Base-by-base conservation (phyloP, 2,329 filamentous ascomycete species). In the Colletotrichum lentis region DNA sequence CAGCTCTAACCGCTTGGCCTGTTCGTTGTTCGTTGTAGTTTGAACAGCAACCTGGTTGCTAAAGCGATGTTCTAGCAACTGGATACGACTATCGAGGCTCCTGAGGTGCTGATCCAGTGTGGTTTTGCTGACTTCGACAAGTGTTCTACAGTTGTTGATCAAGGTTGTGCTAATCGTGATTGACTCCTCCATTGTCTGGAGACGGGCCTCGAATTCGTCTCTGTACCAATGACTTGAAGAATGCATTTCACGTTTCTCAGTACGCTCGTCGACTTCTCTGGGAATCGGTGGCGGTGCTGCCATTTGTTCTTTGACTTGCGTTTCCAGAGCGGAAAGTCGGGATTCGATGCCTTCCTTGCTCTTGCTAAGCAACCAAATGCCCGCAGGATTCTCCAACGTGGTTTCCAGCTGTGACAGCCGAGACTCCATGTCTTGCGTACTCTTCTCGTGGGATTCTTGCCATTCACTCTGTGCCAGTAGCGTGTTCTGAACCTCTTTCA, bases 121-220 rank as follows among this genome's bases (percentile, higher is more conserved):
- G 5, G 43, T 55, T 37, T 65, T 64, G 49, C 47, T 65, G 7
- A 50, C 54, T 37, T 65, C 65, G 10, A 68, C 55, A n/a, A 68
- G 24, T 6, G 55, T 65, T 52, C 61, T 68, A 41, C 65, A 65
- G 14, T 59, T 55, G 22, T 55, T 18, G 41, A 68, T 60, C 20
- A 68, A 50, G 24, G 49, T 39, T 18, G 24, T 31, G 2, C 24
- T 65, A 18, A 37, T 44, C 16, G 35, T 24, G 18, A 55, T 37
- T 39, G 43, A 43, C 39, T 59, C 49, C n/a, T 65, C 65, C 31
- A 64, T 60, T 27, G 24, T 60, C 11, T 18, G 5, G 22, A 68
- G 18, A 1, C 65, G 65, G 3, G 35, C 11, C 14, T 50, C 55
- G 10, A 43, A 12, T 4, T 31, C 41, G 5, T 41, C 10, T 27